phyloP scores from a whole-genome alignment of 2,329 filamentous ascomycete species.

The Phialophora macrospora region DNA sequence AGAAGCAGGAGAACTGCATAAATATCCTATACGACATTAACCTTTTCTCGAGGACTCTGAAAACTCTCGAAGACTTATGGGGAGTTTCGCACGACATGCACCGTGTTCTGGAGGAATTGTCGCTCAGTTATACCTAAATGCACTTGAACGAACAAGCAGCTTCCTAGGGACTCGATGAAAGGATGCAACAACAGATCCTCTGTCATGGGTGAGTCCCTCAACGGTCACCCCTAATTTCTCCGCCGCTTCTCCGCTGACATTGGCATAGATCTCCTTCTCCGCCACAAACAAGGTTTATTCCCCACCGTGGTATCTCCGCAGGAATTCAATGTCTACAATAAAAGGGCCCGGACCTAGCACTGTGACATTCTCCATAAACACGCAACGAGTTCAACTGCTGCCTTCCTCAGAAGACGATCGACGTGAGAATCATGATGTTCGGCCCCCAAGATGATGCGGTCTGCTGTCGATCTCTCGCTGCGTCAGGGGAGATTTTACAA shows the following conservation, averaged over 20 bases:
- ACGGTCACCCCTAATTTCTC: not conserved
- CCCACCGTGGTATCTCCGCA: not conserved
- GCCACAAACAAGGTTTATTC: not conserved
- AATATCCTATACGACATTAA: constrained; percentile 24
- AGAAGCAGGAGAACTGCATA: constrained; percentile 1
- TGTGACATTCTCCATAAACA: not conserved
- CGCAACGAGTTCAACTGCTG: not conserved
- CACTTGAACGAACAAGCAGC: not conserved
- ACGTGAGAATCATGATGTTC: constrained; percentile 3
- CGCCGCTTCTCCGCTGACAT: not conserved
- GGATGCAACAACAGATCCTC: not conserved
- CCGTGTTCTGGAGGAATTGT: constrained; percentile 11
- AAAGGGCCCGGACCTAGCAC: not conserved
- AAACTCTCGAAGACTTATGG: constrained; percentile 12
- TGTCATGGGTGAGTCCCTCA: not conserved
- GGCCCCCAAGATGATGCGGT: not conserved
- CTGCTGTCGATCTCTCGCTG: not conserved
- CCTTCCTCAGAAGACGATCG: not conserved
- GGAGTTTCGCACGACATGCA: constrained; percentile 20
- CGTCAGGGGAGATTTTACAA: not conserved
- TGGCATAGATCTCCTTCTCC: not conserved
- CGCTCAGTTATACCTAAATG: not conserved
- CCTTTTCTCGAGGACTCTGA: constrained; percentile 18
- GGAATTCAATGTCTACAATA: not conserved
- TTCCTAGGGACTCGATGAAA: not conserved